Evolutionary conservation across 331 rosid species (phyloP).

Genomic region (Quercus lobata): DNA sequence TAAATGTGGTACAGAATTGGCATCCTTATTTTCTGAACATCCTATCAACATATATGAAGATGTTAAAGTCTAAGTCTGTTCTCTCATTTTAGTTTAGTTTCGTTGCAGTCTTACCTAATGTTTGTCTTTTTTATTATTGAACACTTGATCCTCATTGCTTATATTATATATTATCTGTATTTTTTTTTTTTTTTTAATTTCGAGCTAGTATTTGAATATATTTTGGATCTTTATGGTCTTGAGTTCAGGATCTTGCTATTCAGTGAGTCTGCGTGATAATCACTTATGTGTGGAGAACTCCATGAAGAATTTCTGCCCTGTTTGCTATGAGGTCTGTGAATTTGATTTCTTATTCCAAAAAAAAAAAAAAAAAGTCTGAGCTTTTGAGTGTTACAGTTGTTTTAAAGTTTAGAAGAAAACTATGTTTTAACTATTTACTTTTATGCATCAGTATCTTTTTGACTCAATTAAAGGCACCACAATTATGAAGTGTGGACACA

Average conservation of each 20-base stretch:
- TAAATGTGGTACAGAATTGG: not conserved
- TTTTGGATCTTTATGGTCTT: not conserved
- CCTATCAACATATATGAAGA: not conserved
- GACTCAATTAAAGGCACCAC: constrained; percentile 53
- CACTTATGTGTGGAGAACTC: constrained; percentile 79
- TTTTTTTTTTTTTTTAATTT: not conserved
- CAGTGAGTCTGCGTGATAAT: constrained; percentile 37
- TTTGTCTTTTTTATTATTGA: not conserved
- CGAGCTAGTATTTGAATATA: not conserved
- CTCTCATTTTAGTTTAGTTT: too few relatives aligned
- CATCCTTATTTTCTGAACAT: not conserved
- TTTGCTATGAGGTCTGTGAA: constrained; percentile 68
- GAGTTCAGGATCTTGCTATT: constrained; percentile 60
- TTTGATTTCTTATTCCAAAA: too few relatives aligned
- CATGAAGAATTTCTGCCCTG: constrained; percentile 68
- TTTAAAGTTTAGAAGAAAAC: constrained; percentile 7
- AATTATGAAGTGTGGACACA: constrained; percentile 66
- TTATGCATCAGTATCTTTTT: constrained; percentile 57
- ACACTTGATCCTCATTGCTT: not conserved
- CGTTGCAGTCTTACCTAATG: too few relatives aligned
- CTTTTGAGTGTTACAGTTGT: not conserved
- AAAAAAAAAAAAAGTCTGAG: too few relatives aligned
- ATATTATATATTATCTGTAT: not conserved
- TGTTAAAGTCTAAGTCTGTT: not conserved
- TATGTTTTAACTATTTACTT: constrained; percentile 24